Evolutionary conservation across 2,329 filamentous ascomycete genomes (phyloP), one percentile per base, ranked within the genome.

Genomic region (Epichloe brachyelytri): DNA sequence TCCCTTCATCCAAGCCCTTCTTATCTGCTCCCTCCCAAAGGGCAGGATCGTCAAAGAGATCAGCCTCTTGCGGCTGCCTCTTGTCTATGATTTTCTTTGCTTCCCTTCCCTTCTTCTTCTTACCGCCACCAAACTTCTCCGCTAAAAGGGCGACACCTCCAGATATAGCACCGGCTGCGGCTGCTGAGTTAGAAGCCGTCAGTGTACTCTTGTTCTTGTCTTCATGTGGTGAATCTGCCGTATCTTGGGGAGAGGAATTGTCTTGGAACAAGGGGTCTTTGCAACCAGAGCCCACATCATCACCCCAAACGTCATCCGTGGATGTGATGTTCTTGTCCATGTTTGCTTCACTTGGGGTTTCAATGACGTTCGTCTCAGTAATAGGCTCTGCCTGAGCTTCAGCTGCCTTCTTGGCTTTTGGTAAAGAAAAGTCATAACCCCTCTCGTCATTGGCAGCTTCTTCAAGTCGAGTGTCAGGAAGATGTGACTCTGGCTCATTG

Each of bases 1-100:
- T 47, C 38, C 53, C 55, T 41, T 59, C 61, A 46, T 62, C 57
- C 15, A 67, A 38, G 7, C 55, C 54, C 53, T 65, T 71, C 53
- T 65, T 66, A 43, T 73, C 68, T 12, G 65, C 64, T 22, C 67
- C 68, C 57, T 75, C 69, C 71, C 70, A 72, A 26, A 73, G 59
- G 15, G 65, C 62, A 48, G 68, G 62, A 56, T 74, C 68, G 54
- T 75, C 69, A 59, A 73, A 71, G 33, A 71, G 58, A 55, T 74
- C 70, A 43, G 74, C 70, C 14, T 68, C 66, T 46, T 60, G 60
- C 12, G 64, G 51, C 37, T 63, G 59, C 54, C 67, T 63, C 54
- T 68, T 68, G 56, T 73, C 71, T 53, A 68, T 60, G 45, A 61
- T 61, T 60, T 67, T 67, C 54, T 66, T 47, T 68, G 48, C 50